phyloP scores from a whole-genome alignment of 2,329 filamentous ascomycete species.

The Aspergillus puulaauensis region DNA sequence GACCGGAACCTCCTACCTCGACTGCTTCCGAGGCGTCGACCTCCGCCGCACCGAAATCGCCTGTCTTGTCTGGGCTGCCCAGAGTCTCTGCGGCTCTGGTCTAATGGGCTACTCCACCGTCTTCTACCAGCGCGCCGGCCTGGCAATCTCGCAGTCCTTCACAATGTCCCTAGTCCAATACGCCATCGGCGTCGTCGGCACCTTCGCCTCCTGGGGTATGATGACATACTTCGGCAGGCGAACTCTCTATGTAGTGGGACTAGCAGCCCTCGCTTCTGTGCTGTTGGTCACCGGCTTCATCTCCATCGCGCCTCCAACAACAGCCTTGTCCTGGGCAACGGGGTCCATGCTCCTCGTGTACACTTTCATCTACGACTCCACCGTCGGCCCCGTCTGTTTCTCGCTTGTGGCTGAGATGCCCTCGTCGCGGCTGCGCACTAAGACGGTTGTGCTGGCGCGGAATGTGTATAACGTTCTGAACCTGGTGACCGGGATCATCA shows the following conservation, averaged over 20 bases:
- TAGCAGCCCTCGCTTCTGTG: slow-evolving; percentile 32
- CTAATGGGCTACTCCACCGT: slow-evolving; percentile 32
- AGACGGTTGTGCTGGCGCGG: neutral
- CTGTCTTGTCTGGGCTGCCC: slow-evolving; percentile 30
- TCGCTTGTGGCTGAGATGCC: slow-evolving; percentile 29
- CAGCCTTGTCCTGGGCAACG: slow-evolving; percentile 40
- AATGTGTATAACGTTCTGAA: neutral
- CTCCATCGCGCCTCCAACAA: slow-evolving; percentile 35
- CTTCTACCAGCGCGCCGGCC: slow-evolving; percentile 36
- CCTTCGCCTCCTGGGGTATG: slow-evolving; percentile 42
- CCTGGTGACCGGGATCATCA: slow-evolving; percentile 28
- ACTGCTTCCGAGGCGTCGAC: slow-evolving; percentile 32
- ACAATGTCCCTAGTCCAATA: slow-evolving; percentile 42
- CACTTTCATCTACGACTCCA: slow-evolving; percentile 45
- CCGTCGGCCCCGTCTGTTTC: slow-evolving; percentile 38
- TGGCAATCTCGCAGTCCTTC: slow-evolving; percentile 24
- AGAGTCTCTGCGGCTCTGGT: slow-evolving; percentile 28
- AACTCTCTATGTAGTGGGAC: slow-evolving; percentile 40
- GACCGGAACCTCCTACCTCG: slow-evolving; percentile 23
- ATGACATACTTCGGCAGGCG: slow-evolving; percentile 40
- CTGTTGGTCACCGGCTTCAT: slow-evolving; percentile 40
- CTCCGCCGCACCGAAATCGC: slow-evolving; percentile 39
- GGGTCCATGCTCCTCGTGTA: slow-evolving; percentile 34
- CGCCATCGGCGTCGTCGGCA: slow-evolving; percentile 44
- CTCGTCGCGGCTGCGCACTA: neutral